These are phyloP conservation scores for Cinnamomum chago DNA, from an alignment of 164 flowering plant genomes.

Conservation along the genomic window DNA sequence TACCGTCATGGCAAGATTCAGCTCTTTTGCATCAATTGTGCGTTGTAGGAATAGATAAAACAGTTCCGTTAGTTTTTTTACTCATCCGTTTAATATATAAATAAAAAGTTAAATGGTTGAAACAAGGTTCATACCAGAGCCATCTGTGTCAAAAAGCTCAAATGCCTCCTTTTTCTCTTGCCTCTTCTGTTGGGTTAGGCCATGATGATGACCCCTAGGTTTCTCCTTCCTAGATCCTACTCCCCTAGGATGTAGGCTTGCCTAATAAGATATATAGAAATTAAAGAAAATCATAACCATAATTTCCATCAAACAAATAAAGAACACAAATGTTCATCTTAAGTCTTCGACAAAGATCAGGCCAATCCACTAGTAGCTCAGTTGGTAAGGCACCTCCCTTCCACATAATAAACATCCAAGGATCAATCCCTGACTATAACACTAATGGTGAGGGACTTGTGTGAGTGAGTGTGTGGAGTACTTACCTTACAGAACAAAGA, in stretches of 20 bases:
- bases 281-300: neutral
- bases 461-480: too few relatives aligned
- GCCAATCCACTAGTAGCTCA: too few relatives aligned
- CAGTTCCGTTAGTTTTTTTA: neutral
- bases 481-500: too few relatives aligned
- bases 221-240: slow-evolving; percentile 55
- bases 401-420: too few relatives aligned
- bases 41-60: slow-evolving; percentile 32
- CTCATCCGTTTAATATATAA: slow-evolving; percentile 1
- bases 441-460: too few relatives aligned
- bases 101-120: neutral
- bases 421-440: too few relatives aligned
- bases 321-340: neutral
- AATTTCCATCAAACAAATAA: neutral
- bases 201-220: slow-evolving; percentile 69
- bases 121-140: slow-evolving; percentile 52
- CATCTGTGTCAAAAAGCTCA: slow-evolving; percentile 93
- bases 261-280: slow-evolving; percentile 22
- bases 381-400: too few relatives aligned
- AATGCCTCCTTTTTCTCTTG: slow-evolving; percentile 97
- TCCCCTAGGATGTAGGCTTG: slow-evolving; percentile 33
- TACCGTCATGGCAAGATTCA: slow-evolving; percentile 99
- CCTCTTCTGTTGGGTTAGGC: slow-evolving; percentile 69
- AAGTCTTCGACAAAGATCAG: too few relatives aligned
- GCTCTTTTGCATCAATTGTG: slow-evolving; percentile 95